Conservation (phyloP, 2,329 filamentous ascomycete genomes). For the Myriosclerotinia curreyana region DNA sequence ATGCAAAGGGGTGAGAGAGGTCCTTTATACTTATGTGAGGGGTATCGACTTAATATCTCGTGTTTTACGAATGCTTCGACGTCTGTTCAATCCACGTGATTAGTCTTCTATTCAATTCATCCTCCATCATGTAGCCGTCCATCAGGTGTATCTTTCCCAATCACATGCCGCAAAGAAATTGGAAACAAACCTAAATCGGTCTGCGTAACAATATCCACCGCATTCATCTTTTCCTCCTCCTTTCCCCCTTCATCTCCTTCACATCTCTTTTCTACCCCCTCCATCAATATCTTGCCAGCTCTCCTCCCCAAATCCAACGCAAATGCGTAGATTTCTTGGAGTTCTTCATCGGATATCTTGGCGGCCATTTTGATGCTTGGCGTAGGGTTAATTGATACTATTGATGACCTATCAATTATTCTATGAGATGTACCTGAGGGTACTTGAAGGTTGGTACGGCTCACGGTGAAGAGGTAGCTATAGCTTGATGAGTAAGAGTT, state of each 20-base stretch:
- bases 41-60: constrained; percentile 58
- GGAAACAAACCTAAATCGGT: constrained; percentile 62
- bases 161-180: not conserved
- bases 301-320: constrained; percentile 67
- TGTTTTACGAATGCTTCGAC: constrained; percentile 68
- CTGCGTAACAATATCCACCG: constrained; percentile 75
- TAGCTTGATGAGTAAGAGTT: constrained; percentile 1
- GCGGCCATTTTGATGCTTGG: not conserved
- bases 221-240: constrained; percentile 64
- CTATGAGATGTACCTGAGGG: not conserved
- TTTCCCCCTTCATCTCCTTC: constrained; percentile 34
- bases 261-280: constrained; percentile 55
- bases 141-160: not conserved
- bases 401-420: not conserved
- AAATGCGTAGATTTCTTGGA: constrained; percentile 66
- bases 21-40: constrained; percentile 57
- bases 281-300: constrained; percentile 65
- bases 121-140: not conserved
- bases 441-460: not conserved
- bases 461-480: not conserved
- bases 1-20: constrained; percentile 5
- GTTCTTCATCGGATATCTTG: constrained; percentile 42
- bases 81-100: constrained; percentile 46
- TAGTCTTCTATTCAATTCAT: not conserved
- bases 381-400: not conserved